These are phyloP conservation scores for Chondrus crispus DNA, from an alignment of 23 red algal species.

Conservation along the genomic window DNA sequence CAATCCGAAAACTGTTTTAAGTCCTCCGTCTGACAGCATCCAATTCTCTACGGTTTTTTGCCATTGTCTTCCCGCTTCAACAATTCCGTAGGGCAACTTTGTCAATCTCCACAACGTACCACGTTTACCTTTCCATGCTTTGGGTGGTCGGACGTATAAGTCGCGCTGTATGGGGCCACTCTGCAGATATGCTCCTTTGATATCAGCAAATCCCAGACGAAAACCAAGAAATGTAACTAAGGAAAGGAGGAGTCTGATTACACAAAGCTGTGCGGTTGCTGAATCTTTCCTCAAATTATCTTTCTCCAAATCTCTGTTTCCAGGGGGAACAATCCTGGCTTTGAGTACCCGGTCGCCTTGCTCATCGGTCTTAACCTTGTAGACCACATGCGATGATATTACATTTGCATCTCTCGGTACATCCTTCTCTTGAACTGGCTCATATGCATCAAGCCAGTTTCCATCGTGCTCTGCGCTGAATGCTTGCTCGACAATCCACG, in stretches of 20 bases:
- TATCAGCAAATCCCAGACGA: background rate
- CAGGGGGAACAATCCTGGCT: background rate
- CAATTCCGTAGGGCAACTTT: slow-evolving; percentile 34
- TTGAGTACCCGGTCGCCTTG: background rate
- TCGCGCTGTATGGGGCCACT: background rate
- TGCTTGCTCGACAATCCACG: background rate
- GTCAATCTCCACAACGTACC: slow-evolving; percentile 29
- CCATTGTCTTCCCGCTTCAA: slow-evolving; percentile 43
- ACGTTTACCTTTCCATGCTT: background rate
- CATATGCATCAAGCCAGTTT: background rate
- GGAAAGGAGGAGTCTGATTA: background rate
- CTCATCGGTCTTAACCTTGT: too few species aligned
- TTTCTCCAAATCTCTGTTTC: background rate
- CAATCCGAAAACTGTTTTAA: slow-evolving; percentile 22
- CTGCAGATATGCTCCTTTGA: background rate
- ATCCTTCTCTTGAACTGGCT: background rate
- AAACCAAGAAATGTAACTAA: background rate
- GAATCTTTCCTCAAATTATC: background rate
- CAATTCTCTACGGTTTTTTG: slow-evolving; percentile 16
- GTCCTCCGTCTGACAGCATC: background rate
- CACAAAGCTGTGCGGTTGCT: background rate
- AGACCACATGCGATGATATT: too few species aligned
- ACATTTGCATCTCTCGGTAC: slow-evolving; percentile 15
- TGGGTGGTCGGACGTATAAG: background rate
- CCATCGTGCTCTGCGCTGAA: background rate